These are phyloP conservation scores for Lyophyllum shimeji DNA, from an alignment of 768 basidiomycete species.

Conservation along the genomic window DNA sequence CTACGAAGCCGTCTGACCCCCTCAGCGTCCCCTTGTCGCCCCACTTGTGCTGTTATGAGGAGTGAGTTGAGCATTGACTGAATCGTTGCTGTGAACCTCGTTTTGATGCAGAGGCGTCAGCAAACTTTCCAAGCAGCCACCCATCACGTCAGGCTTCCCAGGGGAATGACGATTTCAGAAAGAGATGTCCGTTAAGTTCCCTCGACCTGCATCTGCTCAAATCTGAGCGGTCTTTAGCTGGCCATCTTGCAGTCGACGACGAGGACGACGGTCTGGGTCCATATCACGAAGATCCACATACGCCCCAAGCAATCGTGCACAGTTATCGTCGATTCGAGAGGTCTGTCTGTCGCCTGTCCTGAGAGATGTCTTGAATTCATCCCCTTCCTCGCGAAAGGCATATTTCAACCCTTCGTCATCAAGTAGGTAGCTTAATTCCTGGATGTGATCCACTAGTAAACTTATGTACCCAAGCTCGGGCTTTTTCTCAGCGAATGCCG, in stretches of 20 bases:
- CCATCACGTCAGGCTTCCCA: background rate
- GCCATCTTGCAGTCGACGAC: background rate
- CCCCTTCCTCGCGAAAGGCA: background rate
- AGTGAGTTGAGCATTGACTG: background rate
- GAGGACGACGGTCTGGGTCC: background rate
- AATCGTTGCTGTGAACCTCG: background rate
- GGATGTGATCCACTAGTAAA: background rate
- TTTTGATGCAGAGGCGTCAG: background rate
- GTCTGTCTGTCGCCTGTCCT: background rate
- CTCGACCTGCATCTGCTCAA: background rate
- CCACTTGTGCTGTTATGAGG: background rate
- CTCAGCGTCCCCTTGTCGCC: background rate
- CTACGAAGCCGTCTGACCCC: background rate
- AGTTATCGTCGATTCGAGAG: background rate
- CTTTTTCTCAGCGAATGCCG: constrained; percentile 12
- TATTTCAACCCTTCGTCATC: background rate
- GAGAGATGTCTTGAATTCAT: background rate
- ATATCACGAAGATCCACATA: background rate
- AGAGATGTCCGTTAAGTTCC: background rate
- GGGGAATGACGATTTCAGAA: background rate
- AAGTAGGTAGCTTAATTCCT: background rate
- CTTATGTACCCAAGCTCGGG: constrained; percentile 10
- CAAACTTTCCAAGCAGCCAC: background rate
- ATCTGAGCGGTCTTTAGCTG: background rate
- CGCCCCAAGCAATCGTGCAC: background rate